These are phyloP conservation scores for Lanzia echinophila DNA, from an alignment of 2,329 filamentous ascomycete genomes.

Conservation along the genomic window DNA sequence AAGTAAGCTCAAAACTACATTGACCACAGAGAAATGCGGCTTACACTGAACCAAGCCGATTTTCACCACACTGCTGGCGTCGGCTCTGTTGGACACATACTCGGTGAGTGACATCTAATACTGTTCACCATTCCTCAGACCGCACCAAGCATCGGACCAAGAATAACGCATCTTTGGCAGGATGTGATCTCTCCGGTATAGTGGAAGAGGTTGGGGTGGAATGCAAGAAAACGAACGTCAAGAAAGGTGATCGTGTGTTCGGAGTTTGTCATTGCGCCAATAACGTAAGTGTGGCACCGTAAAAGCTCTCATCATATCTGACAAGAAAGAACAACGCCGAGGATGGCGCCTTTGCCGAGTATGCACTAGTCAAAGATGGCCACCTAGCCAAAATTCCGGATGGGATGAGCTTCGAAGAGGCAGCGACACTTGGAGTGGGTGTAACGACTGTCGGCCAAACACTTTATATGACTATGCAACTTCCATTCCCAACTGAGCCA, in stretches of 20 bases:
- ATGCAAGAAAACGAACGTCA: background rate
- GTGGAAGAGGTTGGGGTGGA: constrained; percentile 12
- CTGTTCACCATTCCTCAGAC: background rate
- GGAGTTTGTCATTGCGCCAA: background rate
- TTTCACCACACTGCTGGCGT: background rate
- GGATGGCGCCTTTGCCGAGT: constrained; percentile 22
- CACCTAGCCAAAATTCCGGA: constrained; percentile 38
- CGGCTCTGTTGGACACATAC: background rate
- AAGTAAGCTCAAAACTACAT: background rate
- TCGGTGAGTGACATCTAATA: background rate
- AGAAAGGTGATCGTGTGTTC: background rate
- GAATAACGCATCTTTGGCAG: background rate
- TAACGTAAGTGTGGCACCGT: background rate
- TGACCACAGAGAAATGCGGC: too few species aligned
- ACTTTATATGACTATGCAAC: constrained; percentile 10
- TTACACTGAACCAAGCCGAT: background rate
- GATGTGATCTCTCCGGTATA: constrained; percentile 9
- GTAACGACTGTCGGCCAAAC: constrained; percentile 11
- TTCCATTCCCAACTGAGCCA: background rate
- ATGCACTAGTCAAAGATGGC: constrained; percentile 31
- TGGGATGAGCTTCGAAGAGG: constrained; percentile 38
- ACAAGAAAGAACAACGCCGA: constrained; percentile 2
- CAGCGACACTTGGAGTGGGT: constrained; percentile 27
- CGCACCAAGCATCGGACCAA: too few species aligned
- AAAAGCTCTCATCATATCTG: background rate